These are phyloP conservation scores for Pseudogymnoascus sp. DNA, from an alignment of 2,329 filamentous ascomycete genomes.

Conservation along the genomic window DNA sequence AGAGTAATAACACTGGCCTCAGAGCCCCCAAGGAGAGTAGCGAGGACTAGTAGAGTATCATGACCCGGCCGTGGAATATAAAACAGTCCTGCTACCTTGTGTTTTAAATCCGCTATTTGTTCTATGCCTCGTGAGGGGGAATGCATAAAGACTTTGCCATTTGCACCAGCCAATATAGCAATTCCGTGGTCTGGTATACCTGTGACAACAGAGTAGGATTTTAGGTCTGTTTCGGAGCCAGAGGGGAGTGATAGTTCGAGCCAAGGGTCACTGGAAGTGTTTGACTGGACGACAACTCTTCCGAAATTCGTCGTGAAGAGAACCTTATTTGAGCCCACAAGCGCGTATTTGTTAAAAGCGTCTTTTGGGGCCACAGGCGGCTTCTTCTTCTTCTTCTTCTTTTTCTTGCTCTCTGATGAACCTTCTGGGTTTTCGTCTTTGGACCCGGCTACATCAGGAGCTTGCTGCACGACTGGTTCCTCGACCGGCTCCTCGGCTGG, in stretches of 20 bases:
- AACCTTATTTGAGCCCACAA: conserved; percentile 44
- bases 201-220: conserved; percentile 41
- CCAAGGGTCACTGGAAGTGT: conserved; percentile 19
- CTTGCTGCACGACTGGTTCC: not conserved
- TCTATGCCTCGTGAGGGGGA: conserved; percentile 14
- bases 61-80: not conserved
- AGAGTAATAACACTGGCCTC: conserved; percentile 28
- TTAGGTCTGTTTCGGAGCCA: conserved; percentile 32
- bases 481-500: not conserved
- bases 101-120: not conserved
- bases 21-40: conserved; percentile 30
- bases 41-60: conserved; percentile 17
- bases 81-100: conserved; percentile 28
- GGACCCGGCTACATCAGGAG: not conserved
- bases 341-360: conserved; percentile 56
- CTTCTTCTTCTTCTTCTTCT: conserved; percentile 22
- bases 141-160: conserved; percentile 31
- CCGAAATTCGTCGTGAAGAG: conserved; percentile 55
- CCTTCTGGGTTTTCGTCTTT: not conserved
- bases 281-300: conserved; percentile 43
- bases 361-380: conserved; percentile 34
- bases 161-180: conserved; percentile 39
- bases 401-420: not conserved
- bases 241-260: conserved; percentile 26
- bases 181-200: conserved; percentile 31